Percentiles rank a stretch among this genome's conserved stretches.
Evolutionary conservation across 345 rosid species (phyloP).

Genomic region (Populus euphratica): DNA sequence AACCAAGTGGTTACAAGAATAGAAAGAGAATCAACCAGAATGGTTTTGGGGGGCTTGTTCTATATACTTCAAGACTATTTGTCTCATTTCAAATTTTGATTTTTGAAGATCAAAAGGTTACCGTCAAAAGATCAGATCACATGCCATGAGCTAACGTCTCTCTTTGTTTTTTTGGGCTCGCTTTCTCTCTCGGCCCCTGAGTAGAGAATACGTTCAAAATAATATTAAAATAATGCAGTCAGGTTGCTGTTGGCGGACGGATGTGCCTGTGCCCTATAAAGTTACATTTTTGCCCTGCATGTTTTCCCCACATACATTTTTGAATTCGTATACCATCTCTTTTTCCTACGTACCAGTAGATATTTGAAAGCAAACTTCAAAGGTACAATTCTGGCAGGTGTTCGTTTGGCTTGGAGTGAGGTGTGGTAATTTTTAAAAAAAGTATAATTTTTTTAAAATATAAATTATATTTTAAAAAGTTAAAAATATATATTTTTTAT

Average conservation of each 20-base stretch:
- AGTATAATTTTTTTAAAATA: too few species aligned
- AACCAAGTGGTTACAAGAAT: background rate
- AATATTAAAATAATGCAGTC: slow-evolving; percentile 26
- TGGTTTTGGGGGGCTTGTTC: background rate
- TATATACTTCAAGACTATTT: slow-evolving; percentile 13
- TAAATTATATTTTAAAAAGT: too few species aligned
- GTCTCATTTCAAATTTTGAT: slow-evolving; percentile 30
- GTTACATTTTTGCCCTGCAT: slow-evolving; percentile 5
- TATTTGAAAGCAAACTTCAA: background rate
- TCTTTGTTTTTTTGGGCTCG: slow-evolving; percentile 1
- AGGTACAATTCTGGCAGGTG: too few species aligned
- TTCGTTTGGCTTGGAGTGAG: too few species aligned
- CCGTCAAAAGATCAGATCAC: slow-evolving; percentile 28
- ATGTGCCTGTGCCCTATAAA: background rate
- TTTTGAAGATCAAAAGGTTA: slow-evolving; percentile 30
- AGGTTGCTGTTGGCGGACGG: background rate
- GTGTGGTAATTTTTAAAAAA: too few species aligned
- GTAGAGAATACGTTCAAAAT: slow-evolving; percentile 41
- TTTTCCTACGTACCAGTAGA: background rate
- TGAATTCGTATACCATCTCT: background rate
- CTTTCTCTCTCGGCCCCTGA: slow-evolving; percentile 14
- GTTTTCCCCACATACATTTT: background rate
- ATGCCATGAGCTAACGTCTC: slow-evolving; percentile 49
- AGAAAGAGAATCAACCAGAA: background rate
- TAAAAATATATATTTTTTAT: too few species aligned